Conservation (phyloP, 176 grass and related monocot species). For the Cymbopogon citratus region DNA sequence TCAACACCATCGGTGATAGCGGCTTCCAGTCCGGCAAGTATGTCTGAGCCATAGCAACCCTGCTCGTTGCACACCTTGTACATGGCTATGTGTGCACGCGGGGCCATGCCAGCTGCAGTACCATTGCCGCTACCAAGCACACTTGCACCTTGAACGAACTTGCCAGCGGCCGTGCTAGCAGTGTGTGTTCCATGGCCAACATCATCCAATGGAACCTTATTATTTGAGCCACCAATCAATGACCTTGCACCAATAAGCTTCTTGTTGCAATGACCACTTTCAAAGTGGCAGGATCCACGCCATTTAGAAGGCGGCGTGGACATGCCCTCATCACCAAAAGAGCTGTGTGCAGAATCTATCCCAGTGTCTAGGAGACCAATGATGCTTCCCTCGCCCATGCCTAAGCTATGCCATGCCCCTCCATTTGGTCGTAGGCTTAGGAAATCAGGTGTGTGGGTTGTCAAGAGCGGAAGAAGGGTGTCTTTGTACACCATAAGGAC, state of each 20-base stretch:
- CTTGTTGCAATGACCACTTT: conserved; percentile 23
- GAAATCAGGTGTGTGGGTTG: conserved; percentile 50
- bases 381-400: conserved; percentile 51
- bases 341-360: conserved; percentile 20
- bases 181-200: conserved; percentile 56
- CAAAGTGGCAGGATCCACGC: conserved; percentile 33
- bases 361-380: conserved; percentile 49
- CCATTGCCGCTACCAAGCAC: conserved; percentile 45
- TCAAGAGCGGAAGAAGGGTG: conserved; percentile 13
- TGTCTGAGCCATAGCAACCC: conserved; percentile 1
- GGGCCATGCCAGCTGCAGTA: conserved; percentile 47
- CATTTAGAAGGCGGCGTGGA: conserved; percentile 28
- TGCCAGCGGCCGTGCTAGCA: conserved; percentile 44
- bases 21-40: conserved; percentile 33
- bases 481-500: conserved; percentile 35
- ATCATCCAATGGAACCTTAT: not conserved
- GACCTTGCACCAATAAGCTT: conserved; percentile 41
- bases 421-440: conserved; percentile 7
- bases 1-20: conserved; percentile 57
- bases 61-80: conserved; percentile 27
- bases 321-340: conserved; percentile 46
- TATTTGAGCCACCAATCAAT: not conserved
- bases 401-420: conserved; percentile 23
- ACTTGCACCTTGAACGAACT: conserved; percentile 27
- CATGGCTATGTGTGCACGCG: conserved; percentile 41